Conservation (phyloP, 805 yeast genomes). For the Saturnispora silvae region DNA sequence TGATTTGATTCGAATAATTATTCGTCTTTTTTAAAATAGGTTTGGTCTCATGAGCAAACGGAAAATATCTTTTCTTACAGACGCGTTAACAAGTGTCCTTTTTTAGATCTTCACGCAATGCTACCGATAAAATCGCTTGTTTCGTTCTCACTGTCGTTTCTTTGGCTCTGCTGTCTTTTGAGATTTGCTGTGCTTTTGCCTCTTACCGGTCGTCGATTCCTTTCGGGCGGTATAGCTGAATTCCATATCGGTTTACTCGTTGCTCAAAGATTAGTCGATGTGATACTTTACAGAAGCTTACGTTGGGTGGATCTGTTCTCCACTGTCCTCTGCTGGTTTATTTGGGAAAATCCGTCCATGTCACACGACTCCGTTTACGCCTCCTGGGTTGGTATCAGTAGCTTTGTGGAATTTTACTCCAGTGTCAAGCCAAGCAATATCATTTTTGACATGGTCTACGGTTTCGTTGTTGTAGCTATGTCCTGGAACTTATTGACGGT, state of each 20-base stretch:
- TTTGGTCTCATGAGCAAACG: too few relatives aligned
- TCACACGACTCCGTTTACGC: conserved; percentile 1
- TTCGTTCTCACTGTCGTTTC: not conserved
- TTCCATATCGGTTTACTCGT: conserved; percentile 4
- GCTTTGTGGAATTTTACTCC: conserved; percentile 1
- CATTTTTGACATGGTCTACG: not conserved
- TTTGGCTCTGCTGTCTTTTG: conserved; percentile 6
- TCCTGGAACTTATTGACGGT: conserved; percentile 5
- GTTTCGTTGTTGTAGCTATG: not conserved
- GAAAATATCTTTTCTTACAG: too few relatives aligned
- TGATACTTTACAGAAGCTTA: not conserved
- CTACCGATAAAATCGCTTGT: not conserved
- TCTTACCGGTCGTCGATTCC: conserved; percentile 5
- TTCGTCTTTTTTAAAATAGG: too few relatives aligned
- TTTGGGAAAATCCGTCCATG: conserved; percentile 2
- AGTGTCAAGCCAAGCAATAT: not conserved
- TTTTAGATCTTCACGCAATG: not conserved
- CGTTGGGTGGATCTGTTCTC: not conserved
- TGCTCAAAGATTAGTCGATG: not conserved
- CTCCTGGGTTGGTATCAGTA: conserved; percentile 2
- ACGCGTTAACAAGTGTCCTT: too few relatives aligned
- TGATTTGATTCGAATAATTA: too few relatives aligned
- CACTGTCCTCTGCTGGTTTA: not conserved
- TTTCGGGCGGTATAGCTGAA: conserved; percentile 8
- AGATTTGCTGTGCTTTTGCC: conserved; percentile 4